Evolutionary conservation across 2,329 filamentous ascomycete species (phyloP).

Genomic region (Neofusicoccum sp.): DNA sequence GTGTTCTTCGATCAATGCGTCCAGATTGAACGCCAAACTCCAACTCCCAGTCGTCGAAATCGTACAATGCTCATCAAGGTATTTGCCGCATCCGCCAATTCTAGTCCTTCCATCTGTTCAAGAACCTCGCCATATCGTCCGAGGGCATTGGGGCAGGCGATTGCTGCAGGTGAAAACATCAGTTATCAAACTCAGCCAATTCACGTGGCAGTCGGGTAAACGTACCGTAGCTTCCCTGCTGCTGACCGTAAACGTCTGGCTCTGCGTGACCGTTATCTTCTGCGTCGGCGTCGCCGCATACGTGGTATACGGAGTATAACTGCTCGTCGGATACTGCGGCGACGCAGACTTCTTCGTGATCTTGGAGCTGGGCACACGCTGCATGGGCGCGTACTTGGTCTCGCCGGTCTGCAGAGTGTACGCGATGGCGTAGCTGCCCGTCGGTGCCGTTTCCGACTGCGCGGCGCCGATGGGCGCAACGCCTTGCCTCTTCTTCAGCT

Average conservation of each 20-base stretch:
- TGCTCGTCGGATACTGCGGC: conserved; percentile 59
- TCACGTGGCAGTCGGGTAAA: conserved; percentile 23
- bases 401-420: conserved; percentile 60
- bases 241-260: conserved; percentile 53
- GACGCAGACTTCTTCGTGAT: conserved; percentile 57
- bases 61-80: neutral
- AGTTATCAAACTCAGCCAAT: neutral
- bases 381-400: conserved; percentile 65
- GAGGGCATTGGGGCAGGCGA: conserved; percentile 55
- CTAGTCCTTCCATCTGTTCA: conserved; percentile 63
- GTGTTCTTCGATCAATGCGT: neutral
- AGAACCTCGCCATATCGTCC: conserved; percentile 59
- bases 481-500: conserved; percentile 14
- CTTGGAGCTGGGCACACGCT: conserved; percentile 60
- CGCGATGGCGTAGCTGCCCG: conserved; percentile 45
- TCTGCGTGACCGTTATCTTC: conserved; percentile 56
- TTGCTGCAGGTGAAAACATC: neutral
- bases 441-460: conserved; percentile 28
- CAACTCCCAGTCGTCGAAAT: conserved; percentile 5
- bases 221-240: conserved; percentile 64
- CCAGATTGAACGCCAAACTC: neutral
- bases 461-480: conserved; percentile 24
- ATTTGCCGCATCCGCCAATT: neutral
- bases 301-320: conserved; percentile 53
- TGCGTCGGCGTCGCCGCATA: conserved; percentile 35